Evolutionary conservation across 1,284 basidiomycete genomes (phyloP).

Genomic region (Xerocomus minutiporus): DNA sequence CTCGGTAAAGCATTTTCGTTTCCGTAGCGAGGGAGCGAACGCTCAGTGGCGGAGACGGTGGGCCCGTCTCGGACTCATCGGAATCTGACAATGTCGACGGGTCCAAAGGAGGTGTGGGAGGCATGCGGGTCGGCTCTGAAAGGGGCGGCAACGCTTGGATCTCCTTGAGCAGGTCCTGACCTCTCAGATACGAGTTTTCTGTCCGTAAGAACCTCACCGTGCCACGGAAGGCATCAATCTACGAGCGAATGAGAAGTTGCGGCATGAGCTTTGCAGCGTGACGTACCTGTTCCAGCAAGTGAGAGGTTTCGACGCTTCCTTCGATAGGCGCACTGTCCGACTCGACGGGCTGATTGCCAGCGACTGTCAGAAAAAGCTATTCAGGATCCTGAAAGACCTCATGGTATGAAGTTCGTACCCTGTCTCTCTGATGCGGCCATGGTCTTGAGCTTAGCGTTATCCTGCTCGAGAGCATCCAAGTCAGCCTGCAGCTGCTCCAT

Average conservation of each 20-base stretch:
- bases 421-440: conserved; percentile 62
- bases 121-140: conserved; percentile 41
- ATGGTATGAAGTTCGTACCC: conserved; percentile 39
- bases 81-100: conserved; percentile 60
- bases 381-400: background rate
- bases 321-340: conserved; percentile 64
- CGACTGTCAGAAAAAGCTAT: conserved; percentile 27
- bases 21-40: conserved; percentile 70
- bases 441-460: conserved; percentile 78
- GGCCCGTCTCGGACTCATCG: conserved; percentile 55
- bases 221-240: conserved; percentile 88
- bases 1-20: conserved; percentile 76
- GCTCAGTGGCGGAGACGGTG: conserved; percentile 44
- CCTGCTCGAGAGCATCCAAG: conserved; percentile 80
- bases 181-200: conserved; percentile 91
- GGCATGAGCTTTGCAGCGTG: conserved; percentile 10
- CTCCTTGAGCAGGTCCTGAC: conserved; percentile 80
- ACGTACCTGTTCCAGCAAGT: conserved; percentile 76
- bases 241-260: conserved; percentile 15
- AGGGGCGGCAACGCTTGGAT: conserved; percentile 72
- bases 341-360: conserved; percentile 51
- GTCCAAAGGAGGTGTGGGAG: conserved; percentile 58
- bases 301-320: conserved; percentile 78
- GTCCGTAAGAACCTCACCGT: conserved; percentile 85
- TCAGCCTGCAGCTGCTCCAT: conserved; percentile 91